Conservation (phyloP, 176 grass and related monocot genomes). For the Otatea glauca region DNA sequence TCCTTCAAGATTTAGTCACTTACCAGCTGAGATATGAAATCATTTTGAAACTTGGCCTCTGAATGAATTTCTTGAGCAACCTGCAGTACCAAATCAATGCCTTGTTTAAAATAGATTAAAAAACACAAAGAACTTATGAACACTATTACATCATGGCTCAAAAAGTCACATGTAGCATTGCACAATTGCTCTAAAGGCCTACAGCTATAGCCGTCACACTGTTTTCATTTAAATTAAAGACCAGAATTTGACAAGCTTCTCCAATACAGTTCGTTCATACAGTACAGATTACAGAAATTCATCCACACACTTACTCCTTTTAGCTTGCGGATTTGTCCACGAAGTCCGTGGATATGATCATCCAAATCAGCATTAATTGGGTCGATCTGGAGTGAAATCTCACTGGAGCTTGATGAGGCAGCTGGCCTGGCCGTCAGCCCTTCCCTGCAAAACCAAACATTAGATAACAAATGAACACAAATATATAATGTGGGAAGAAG, state of each 20-base stretch:
- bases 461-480: neutral
- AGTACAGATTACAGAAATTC: neutral
- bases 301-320: conserved; percentile 58
- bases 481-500: neutral
- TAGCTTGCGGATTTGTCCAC: conserved; percentile 57
- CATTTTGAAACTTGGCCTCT: conserved; percentile 82
- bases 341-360: conserved; percentile 65
- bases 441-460: conserved; percentile 51
- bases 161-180: neutral
- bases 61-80: conserved; percentile 79
- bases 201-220: neutral
- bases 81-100: conserved; percentile 47
- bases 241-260: neutral
- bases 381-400: conserved; percentile 79
- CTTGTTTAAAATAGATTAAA: neutral
- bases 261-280: neutral
- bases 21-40: conserved; percentile 82
- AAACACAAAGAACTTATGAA: neutral
- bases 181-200: neutral
- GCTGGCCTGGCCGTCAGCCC: conserved; percentile 54
- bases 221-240: neutral
- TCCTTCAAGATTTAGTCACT: conserved; percentile 30
- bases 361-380: conserved; percentile 72
- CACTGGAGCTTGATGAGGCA: conserved; percentile 57
- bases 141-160: neutral